Evolutionary conservation across 179 eudicot species (phyloP), one percentile per base, ranked within the genome.

Genomic region (Camellia oleifera): DNA sequence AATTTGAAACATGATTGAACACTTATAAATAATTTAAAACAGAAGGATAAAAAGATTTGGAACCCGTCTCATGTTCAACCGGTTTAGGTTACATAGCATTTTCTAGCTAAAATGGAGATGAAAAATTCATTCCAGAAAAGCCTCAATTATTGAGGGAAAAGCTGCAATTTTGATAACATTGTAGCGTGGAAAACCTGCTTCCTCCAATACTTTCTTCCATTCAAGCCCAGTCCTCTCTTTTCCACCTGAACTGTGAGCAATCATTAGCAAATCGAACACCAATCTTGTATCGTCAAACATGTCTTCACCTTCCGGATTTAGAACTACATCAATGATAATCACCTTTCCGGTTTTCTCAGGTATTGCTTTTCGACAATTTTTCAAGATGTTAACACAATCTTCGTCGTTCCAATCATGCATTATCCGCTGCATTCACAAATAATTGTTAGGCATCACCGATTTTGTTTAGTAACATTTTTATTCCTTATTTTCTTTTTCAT

Each of bases 221-320:
- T 88, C 91, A 15, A 60, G 65, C 53, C 83, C 88, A 26, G 77
- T 86, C 54, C 89, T 81, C 70, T 86, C 88, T 54, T 68, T 86
- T 5, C 86, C 91, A 5, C 82, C 77, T 0, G 62, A 12, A 42
- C 52, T 65, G 62, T 57, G 42, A 7, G 66, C 76, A 67, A 85
- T 76, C 84, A 88, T 80, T 15, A 57, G 15, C n/a, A 88, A n/a
- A 81, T 86, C 91, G 44, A 26, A 45, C 6, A 63, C 73, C 7
- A 84, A 12, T 1, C 69, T 72, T 17, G 85, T 66, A 1, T 81
- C 74, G 15, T 86, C 88, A 7, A 69, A 79, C 20, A 72, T 4
- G 1, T 77, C 84, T 5, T 81, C 46, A 0, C 82, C 79, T 1
- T 81, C 78, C 0, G 84, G 81, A 42, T 77, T 15, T n/a, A 84